Evolutionary conservation across 2,329 filamentous ascomycete genomes (phyloP), one percentile per base, ranked within the genome.

Genomic region (Hortaea werneckii): DNA sequence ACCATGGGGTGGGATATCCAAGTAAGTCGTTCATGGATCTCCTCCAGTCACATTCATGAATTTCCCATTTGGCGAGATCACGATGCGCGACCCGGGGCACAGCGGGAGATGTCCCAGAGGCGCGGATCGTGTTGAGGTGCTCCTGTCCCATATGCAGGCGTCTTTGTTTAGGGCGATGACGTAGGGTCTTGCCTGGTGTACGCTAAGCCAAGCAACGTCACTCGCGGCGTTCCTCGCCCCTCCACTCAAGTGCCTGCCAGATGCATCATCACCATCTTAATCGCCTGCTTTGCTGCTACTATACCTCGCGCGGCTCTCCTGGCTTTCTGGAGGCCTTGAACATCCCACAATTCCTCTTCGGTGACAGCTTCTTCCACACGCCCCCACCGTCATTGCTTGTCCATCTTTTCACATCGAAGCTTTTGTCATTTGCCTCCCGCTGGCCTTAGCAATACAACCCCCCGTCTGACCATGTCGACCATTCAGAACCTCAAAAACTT

Each of bases 401-500:
- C n/a, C n/a, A 9, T 9, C 32, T 35, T 35, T 35, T 35, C 32
- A 35, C 32, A 4, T n/a, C 32, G 32, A 9, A n/a, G n/a, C 32
- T 9, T 9, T n/a, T n/a, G 9, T 35, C 32, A 9, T 35, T 35
- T n/a, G 8, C 32, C 32, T 35, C 32, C 32, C 32, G 32, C 32
- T n/a, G 9, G 32, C 32, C 32, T 9, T 9, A 9, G 32, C 9
- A 9, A 35, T 2, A 35, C 32, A 2, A 35, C 32, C 32, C n/a
- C 32, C 37, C 10, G 8, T 50, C 52, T 54, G 60, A 67, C 47
- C 61, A 82, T 82, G 79, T 79, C 76, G 59, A 79, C 79, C 40
- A 94, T 95, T 72, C 90, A 95, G 73, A 92, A 92, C 65, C 79
- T 95, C 60, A 95, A 96, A 72, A 95, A 95, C 70, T 94, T 96